Percentiles rank a stretch among this genome's conserved stretches.
Conservation (phyloP, 2,329 filamentous ascomycete species). For the Colletotrichum coccodes region DNA sequence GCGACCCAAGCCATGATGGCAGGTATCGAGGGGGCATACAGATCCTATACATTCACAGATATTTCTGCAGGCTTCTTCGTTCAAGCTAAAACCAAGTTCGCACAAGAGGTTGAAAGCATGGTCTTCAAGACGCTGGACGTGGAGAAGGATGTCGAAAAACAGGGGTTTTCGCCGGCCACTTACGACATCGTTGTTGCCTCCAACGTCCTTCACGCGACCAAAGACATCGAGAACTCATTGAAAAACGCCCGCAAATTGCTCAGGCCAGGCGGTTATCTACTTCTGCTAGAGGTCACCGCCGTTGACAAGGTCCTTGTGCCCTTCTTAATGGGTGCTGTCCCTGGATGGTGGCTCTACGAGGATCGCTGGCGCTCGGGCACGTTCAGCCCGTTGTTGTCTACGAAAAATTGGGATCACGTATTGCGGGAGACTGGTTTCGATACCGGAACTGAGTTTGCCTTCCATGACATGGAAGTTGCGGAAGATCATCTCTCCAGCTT, state of each 20-base stretch:
- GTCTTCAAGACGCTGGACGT: slow-evolving; percentile 42
- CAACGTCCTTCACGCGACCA: slow-evolving; percentile 42
- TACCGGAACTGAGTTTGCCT: slow-evolving; percentile 16
- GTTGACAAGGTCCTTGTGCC: not conserved
- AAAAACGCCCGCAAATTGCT: slow-evolving; percentile 39
- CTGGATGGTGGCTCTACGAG: slow-evolving; percentile 48
- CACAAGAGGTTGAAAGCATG: slow-evolving; percentile 25
- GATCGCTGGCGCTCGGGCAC: slow-evolving; percentile 36
- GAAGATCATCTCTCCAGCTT: not conserved
- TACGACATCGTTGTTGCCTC: slow-evolving; percentile 44
- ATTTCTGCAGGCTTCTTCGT: slow-evolving; percentile 36
- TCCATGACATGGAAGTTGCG: slow-evolving; percentile 5
- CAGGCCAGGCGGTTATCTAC: slow-evolving; percentile 42
- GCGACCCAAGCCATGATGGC: slow-evolving; percentile 21
- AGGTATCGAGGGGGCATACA: slow-evolving; percentile 17
- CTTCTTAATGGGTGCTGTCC: slow-evolving; percentile 41
- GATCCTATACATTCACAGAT: slow-evolving; percentile 39
- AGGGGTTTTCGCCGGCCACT: slow-evolving; percentile 38
- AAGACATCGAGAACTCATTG: slow-evolving; percentile 36
- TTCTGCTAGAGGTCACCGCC: slow-evolving; percentile 8
- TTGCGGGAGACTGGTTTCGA: slow-evolving; percentile 39
- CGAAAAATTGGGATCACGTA: slow-evolving; percentile 38
- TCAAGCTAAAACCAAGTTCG: slow-evolving; percentile 39
- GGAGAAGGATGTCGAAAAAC: slow-evolving; percentile 37
- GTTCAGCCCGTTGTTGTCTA: slow-evolving; percentile 38